Conservation (phyloP, 2,329 filamentous ascomycete genomes). For the Botryotinia narcissicola region DNA sequence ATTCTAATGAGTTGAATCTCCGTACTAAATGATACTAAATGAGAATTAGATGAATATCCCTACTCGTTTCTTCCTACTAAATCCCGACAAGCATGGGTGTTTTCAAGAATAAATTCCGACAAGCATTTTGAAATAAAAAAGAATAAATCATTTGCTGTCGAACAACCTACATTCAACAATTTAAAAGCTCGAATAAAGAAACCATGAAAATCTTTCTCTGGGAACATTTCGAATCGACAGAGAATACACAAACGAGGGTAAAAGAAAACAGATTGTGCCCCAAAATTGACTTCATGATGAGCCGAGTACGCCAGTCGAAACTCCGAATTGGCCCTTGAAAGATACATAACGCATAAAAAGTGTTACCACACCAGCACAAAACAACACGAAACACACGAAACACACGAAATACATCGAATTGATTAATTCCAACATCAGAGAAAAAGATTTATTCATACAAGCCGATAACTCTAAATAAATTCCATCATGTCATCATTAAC, state of each 20-base stretch:
- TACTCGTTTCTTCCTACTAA: not conserved
- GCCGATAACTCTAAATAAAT: constrained; percentile 9
- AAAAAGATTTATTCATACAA: constrained; percentile 20
- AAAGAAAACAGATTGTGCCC: not conserved
- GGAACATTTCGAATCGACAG: not conserved
- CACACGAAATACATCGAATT: not conserved
- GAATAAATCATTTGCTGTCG: no score
- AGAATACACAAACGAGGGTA: rapidly evolving
- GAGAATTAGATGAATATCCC: not conserved
- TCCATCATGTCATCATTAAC: constrained; percentile 2
- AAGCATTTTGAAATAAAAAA: not conserved
- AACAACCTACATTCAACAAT: not conserved
- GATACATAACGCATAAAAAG: not conserved
- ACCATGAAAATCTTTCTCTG: not conserved
- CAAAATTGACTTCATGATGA: not conserved
- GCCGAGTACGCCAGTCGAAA: not conserved
- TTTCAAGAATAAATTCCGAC: not conserved
- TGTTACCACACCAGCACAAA: rapidly evolving
- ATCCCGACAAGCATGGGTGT: not conserved
- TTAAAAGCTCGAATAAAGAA: not conserved
- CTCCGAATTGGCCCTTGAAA: not conserved
- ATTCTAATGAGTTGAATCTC: not conserved
- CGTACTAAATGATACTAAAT: not conserved
- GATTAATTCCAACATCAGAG: not conserved
- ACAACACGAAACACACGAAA: not conserved